Percentiles rank a stretch among this genome's conserved stretches.
phyloP scores from a whole-genome alignment of 129 eudicot genomes.

The Flaveria sonorensis region DNA sequence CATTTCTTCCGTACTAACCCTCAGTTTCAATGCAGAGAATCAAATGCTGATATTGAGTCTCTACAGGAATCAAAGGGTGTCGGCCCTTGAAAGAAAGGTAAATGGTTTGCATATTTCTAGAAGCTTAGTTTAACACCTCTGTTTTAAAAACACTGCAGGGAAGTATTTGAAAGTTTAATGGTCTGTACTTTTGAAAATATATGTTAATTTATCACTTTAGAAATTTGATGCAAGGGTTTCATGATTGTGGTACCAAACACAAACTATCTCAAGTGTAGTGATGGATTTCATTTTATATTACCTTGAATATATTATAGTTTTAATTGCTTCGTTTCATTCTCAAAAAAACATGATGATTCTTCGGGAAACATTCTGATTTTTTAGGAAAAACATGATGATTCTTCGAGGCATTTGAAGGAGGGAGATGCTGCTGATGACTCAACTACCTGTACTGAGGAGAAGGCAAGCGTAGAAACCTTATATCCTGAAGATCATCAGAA shows the following conservation, averaged over 20 bases:
- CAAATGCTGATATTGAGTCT: conserved; percentile 81
- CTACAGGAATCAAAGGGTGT: conserved; percentile 78
- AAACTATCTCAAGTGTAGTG: neutral
- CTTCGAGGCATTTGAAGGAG: neutral
- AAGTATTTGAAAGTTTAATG: no score
- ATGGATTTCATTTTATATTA: neutral
- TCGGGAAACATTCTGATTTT: neutral
- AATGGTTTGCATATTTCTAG: neutral
- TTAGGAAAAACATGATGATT: conserved; percentile 30
- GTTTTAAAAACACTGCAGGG: neutral
- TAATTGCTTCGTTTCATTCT: conserved; percentile 34
- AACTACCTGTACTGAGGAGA: no score
- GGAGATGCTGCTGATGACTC: no score
- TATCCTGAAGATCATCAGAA: neutral
- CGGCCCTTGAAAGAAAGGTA: conserved; percentile 92
- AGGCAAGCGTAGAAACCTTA: no score
- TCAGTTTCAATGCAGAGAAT: conserved; percentile 48
- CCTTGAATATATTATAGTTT: neutral
- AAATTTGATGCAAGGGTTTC: neutral
- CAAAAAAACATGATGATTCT: conserved; percentile 39
- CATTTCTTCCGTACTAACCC: conserved; percentile 21
- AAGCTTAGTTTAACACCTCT: neutral
- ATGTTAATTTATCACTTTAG: neutral
- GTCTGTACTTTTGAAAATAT: neutral
- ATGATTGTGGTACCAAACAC: neutral